These are phyloP conservation scores for Trichoderma sp. DNA, from an alignment of 2,329 filamentous ascomycete genomes.

Conservation along the genomic window DNA sequence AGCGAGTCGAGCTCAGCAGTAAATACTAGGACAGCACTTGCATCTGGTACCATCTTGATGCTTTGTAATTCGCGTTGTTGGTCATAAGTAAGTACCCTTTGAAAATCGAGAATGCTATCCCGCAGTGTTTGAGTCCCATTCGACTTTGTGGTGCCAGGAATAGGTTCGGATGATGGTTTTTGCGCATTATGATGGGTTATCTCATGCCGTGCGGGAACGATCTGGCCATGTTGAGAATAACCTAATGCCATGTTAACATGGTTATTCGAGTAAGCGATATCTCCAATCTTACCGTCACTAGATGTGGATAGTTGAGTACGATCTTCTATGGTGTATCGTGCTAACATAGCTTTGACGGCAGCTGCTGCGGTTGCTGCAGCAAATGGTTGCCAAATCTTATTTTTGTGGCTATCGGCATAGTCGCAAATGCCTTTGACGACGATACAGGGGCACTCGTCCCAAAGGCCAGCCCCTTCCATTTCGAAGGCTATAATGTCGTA, in stretches of 20 bases:
- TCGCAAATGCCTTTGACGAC: constrained; percentile 38
- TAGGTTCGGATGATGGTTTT: not conserved
- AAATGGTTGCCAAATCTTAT: constrained; percentile 32
- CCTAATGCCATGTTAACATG: not conserved
- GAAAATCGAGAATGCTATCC: constrained; percentile 11
- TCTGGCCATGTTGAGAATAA: not conserved
- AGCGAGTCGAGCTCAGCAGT: constrained; percentile 34
- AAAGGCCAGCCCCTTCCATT: constrained; percentile 33
- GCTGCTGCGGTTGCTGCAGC: constrained; percentile 21
- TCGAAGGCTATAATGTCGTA: constrained; percentile 31
- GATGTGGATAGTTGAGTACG: accelerated
- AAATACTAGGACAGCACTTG: constrained; percentile 34
- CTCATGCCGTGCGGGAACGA: not conserved
- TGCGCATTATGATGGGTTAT: too few species aligned
- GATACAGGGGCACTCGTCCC: constrained; percentile 32
- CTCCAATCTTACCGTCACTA: not conserved
- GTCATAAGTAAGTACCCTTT: not conserved
- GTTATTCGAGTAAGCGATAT: accelerated
- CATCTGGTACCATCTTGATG: constrained; percentile 25
- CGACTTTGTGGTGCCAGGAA: not conserved
- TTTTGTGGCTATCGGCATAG: constrained; percentile 41
- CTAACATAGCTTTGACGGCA: not conserved
- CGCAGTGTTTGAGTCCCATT: not conserved
- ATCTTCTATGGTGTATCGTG: not conserved
- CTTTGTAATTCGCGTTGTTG: constrained; percentile 8